phyloP scores from a whole-genome alignment of 208 protist genomes.

The Entamoeba invadens region DNA sequence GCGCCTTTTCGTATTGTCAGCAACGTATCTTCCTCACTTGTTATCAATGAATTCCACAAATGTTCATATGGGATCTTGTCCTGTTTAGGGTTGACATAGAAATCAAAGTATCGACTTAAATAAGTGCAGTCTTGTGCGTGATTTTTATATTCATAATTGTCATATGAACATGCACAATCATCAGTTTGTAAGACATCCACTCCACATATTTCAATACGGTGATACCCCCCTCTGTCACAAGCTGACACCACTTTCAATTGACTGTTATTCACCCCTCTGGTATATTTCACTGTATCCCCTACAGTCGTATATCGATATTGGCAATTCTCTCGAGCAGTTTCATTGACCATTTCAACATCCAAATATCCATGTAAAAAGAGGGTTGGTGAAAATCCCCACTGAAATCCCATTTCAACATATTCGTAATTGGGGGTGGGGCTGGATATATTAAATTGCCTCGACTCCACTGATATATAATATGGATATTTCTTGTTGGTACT shows the following conservation, averaged over 20 bases:
- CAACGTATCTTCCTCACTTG: neutral
- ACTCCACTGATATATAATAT: neutral
- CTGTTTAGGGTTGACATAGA: neutral
- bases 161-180: neutral
- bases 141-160: neutral
- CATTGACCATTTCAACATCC: neutral
- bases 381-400: neutral
- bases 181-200: neutral
- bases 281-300: neutral
- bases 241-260: neutral
- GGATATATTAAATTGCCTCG: neutral
- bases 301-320: neutral
- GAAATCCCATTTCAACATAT: neutral
- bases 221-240: neutral
- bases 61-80: neutral
- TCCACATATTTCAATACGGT: neutral
- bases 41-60: neutral
- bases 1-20: neutral
- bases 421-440: neutral
- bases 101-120: neutral
- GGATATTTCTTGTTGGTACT: neutral
- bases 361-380: neutral
- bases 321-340: neutral
- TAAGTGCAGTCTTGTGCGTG: neutral
- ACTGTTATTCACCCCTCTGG: neutral